phyloP scores from a whole-genome alignment of 2,329 filamentous ascomycete species.

The Epichloe bromicola region DNA sequence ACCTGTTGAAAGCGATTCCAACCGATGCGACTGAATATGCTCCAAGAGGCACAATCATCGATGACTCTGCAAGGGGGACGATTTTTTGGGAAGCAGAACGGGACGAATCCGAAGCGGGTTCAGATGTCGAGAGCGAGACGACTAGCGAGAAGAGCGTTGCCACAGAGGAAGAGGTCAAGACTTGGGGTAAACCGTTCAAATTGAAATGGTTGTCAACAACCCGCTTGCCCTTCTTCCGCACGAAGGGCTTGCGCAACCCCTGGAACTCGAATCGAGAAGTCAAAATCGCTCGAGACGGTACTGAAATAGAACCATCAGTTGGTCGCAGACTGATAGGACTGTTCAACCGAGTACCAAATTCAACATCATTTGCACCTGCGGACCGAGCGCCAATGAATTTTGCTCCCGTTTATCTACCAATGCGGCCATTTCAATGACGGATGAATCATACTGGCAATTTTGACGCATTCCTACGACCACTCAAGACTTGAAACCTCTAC shows the following conservation, averaged over 20 bases:
- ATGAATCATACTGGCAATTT: neutral
- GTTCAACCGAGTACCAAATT: slow-evolving; percentile 49
- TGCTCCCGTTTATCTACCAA: slow-evolving; percentile 25
- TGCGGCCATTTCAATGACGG: slow-evolving; percentile 21
- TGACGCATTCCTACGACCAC: neutral
- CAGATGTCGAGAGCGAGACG: slow-evolving; percentile 29
- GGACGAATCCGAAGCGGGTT: slow-evolving; percentile 35
- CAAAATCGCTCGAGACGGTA: slow-evolving; percentile 90
- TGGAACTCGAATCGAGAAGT: slow-evolving; percentile 95
- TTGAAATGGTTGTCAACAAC: slow-evolving; percentile 82
- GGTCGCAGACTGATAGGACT: slow-evolving; percentile 65
- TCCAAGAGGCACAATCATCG: slow-evolving; percentile 76
- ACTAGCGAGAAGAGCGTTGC: slow-evolving; percentile 26
- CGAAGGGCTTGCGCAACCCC: slow-evolving; percentile 74
- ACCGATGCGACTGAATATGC: slow-evolving; percentile 67
- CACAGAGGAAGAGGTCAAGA: slow-evolving; percentile 41
- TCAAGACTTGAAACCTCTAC: neutral
- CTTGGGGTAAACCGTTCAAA: slow-evolving; percentile 84
- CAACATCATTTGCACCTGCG: slow-evolving; percentile 18
- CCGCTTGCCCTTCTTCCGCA: slow-evolving; percentile 77
- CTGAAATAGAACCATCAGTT: slow-evolving; percentile 74
- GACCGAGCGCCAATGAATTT: slow-evolving; percentile 21
- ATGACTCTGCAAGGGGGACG: slow-evolving; percentile 84
- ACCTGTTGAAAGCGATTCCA: slow-evolving; percentile 65
- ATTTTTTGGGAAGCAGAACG: slow-evolving; percentile 89